Evolutionary conservation across 192 early-diverging fungal species (phyloP), one percentile per base, ranked within the genome.

Genomic region (Backusella macrospora): DNA sequence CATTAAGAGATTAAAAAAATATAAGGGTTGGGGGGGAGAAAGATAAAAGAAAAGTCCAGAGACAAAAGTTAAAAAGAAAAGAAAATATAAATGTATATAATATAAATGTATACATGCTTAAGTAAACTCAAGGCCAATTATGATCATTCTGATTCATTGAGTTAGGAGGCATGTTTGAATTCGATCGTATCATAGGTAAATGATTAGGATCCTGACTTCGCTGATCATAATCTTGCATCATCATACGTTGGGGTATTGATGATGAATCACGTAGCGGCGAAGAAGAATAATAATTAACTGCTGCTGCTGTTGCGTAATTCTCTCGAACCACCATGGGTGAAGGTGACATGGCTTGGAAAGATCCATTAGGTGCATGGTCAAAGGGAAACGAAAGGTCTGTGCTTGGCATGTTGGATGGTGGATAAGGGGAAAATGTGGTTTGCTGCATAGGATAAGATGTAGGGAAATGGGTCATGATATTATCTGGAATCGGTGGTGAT

Each of bases 401-500:
- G 45, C 43, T 45, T 39, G 64, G 66, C 13, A 48, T 45, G 23
- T 21, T 55, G 16, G 72, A 4, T 62, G 26, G 9, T 44, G 62
- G 62, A 13, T 44, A 13, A 39, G 62, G 65, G 21, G 40, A 42
- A 21, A 66, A 40, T 38, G 15, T 10, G 21, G 37, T 43, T 66
- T 64, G 42, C 16, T 42, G 18, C 26, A 21, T 47, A 7, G 9
- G 21, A 23, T 16, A 42, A 43, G 21, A 55, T 0, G 23, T 45
- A 38, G 65, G 45, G 16, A 43, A 67, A 65, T 29, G 10, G 38
- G 34, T 47, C 18, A 37, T 65, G n/a, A 40, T 40, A 43, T 66
- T 39, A 66, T 66, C 65, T 6, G 65, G 65, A 18, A 66, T 66
- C 3, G 65, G 65, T 21, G 65, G 65, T 12, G 65, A 66, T 14